These are phyloP conservation scores for Ophiosphaerella korrae DNA, from an alignment of 2,329 filamentous ascomycete species.

Conservation along the genomic window DNA sequence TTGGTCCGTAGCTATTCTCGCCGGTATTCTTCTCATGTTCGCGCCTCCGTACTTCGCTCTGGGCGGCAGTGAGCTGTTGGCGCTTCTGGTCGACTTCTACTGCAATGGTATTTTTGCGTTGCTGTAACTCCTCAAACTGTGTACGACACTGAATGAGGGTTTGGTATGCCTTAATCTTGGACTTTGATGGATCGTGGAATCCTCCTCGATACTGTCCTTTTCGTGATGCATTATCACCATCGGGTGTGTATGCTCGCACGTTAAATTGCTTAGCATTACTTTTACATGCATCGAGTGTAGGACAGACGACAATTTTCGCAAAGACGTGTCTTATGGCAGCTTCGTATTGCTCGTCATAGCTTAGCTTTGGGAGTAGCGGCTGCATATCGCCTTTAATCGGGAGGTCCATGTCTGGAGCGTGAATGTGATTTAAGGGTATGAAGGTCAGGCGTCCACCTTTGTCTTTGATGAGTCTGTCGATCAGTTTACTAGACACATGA, in stretches of 20 bases:
- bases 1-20: conserved; percentile 80
- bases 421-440: conserved; percentile 86
- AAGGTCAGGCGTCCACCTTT: conserved; percentile 89
- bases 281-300: conserved; percentile 81
- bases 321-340: conserved; percentile 94
- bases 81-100: conserved; percentile 77
- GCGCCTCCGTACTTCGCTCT: conserved; percentile 80
- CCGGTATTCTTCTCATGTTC: conserved; percentile 78
- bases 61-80: conserved; percentile 86
- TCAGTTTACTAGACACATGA: conserved; percentile 79
- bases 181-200: conserved; percentile 84
- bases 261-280: conserved; percentile 93
- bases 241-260: conserved; percentile 89
- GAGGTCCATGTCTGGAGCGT: conserved; percentile 72
- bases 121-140: conserved; percentile 71
- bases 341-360: conserved; percentile 77
- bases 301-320: conserved; percentile 92
- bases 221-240: conserved; percentile 94
- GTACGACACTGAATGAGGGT: conserved; percentile 75
- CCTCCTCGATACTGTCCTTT: conserved; percentile 94
- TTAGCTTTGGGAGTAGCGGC: conserved; percentile 82
- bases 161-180: conserved; percentile 83
- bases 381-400: conserved; percentile 87
- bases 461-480: conserved; percentile 78
- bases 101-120: conserved; percentile 68